Percentiles rank a stretch among this genome's conserved stretches.
Evolutionary conservation across 1,139 yeast genomes (phyloP).

Genomic region (Eremothecium coryli): DNA sequence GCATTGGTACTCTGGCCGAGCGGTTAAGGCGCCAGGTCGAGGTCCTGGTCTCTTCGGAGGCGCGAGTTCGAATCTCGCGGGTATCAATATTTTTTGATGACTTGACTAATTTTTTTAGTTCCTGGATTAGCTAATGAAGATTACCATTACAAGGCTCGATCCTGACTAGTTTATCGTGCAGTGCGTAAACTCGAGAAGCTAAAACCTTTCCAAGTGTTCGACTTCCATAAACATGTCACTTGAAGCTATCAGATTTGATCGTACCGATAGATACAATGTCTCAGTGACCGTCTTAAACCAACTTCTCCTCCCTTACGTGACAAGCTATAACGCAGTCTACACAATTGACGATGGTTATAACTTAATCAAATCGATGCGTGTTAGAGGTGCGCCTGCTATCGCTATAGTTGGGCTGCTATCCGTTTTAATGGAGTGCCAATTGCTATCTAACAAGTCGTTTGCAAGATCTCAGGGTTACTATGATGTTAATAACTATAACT

Average conservation of each 20-base stretch:
- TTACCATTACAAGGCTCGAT: no score
- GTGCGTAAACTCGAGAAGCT: no score
- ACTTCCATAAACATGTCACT: slow-evolving; percentile 37
- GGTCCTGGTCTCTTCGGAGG: slow-evolving; percentile 62
- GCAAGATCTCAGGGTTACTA: slow-evolving; percentile 29
- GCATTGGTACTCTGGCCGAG: slow-evolving; percentile 49
- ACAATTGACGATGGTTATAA: slow-evolving; percentile 64
- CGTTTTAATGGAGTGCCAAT: slow-evolving; percentile 55
- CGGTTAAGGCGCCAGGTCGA: slow-evolving; percentile 59
- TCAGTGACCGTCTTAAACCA: slow-evolving; percentile 68
- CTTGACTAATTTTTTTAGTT: not conserved
- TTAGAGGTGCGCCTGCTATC: slow-evolving; percentile 97
- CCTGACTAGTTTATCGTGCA: no score
- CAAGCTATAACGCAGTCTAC: slow-evolving; percentile 53
- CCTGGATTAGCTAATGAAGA: not conserved
- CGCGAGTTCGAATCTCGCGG: slow-evolving; percentile 62
- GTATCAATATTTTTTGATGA: slow-evolving; percentile 36
- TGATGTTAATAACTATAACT: slow-evolving; percentile 27
- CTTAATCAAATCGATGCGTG: slow-evolving; percentile 85
- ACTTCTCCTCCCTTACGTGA: slow-evolving; percentile 67
- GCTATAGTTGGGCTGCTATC: slow-evolving; percentile 90
- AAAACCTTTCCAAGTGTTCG: no score
- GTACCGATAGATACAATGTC: slow-evolving; percentile 28
- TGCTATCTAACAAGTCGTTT: slow-evolving; percentile 26
- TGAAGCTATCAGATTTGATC: slow-evolving; percentile 64